Base-by-base conservation (phyloP, 1,284 basidiomycete species). In the Moesziomyces antarcticus region DNA sequence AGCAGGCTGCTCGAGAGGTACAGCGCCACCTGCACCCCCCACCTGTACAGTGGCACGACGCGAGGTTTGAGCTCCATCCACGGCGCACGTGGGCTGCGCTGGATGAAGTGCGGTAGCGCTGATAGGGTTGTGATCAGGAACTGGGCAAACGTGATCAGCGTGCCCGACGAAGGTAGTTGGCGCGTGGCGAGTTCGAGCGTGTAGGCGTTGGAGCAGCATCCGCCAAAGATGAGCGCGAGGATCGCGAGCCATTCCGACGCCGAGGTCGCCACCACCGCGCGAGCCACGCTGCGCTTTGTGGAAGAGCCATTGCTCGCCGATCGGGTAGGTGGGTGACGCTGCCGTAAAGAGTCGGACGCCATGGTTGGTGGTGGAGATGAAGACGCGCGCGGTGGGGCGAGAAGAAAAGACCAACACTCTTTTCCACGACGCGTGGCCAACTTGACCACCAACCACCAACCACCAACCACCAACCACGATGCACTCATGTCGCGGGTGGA, bases 1-100 rank as follows among this genome's bases (percentile, higher is more conserved):
- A 97, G 86, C 57, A 91, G 82, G n/a, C 91, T 93, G 58, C 94
- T 88, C 8, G 88, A 84, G 66, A 92, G 91, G 85, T 95, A 96
- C 43, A 97, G 87, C 1, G 87, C 87, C 47, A 97, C 94, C 85
- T 97, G 94, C 0, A 91, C 85, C 21, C 91, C 79, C 87, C 96
- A 96, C 11, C 91, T 87, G 14, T 85, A 84, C 21, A 97, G 82
- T 0, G 94, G 93, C 16, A 97, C 90, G 0, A 22, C 50, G 10
- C 73, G 46, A 3, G 43, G 20, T 44, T 57, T 66, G 25, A 81
- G 50, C 13, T 55, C 44, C 0, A 67, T 40, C 10, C 71, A 47
- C 0, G 55, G 51, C 2, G 48, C 53, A 6, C 24, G 10, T 4
- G 22, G 18, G 5, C 50, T 54, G 41, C 63, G 45, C 18, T 55